phyloP scores from a whole-genome alignment of 1,284 basidiomycete genomes.

The Butyriboletus appendiculatus region DNA sequence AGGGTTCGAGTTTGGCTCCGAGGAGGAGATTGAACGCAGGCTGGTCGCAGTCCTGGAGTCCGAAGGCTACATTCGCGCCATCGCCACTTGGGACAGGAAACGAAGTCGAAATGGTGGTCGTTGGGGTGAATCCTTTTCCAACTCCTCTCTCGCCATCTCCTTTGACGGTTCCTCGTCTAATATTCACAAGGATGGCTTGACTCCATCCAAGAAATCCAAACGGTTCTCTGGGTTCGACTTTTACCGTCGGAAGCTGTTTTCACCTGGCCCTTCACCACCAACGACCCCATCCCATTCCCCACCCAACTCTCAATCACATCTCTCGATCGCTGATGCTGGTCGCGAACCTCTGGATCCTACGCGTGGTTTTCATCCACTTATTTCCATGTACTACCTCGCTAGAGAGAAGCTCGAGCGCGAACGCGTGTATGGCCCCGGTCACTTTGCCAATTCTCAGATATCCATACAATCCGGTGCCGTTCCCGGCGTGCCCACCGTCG shows the following conservation, averaged over 20 bases:
- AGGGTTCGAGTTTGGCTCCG: slow-evolving; percentile 94
- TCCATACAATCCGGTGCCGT: slow-evolving; percentile 34
- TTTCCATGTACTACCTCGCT: slow-evolving; percentile 96
- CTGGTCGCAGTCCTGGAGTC: slow-evolving; percentile 76
- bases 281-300: slow-evolving; percentile 50
- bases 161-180: slow-evolving; percentile 51
- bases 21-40: slow-evolving; percentile 81
- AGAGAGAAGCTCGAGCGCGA: slow-evolving; percentile 95
- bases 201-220: slow-evolving; percentile 58
- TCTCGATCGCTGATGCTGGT: slow-evolving; percentile 45
- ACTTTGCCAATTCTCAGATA: slow-evolving; percentile 92
- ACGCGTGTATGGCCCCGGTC: slow-evolving; percentile 88
- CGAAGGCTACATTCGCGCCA: slow-evolving; percentile 75
- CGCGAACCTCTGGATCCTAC: slow-evolving; percentile 79
- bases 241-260: slow-evolving; percentile 89
- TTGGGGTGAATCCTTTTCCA: slow-evolving; percentile 59
- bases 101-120: slow-evolving; percentile 51
- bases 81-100: slow-evolving; percentile 79
- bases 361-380: slow-evolving; percentile 89
- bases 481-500: slow-evolving; percentile 21
- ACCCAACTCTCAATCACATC: slow-evolving; percentile 55
- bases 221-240: slow-evolving; percentile 95
- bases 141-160: slow-evolving; percentile 67
- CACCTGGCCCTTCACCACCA: slow-evolving; percentile 62
- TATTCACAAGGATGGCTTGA: slow-evolving; percentile 38